Conservation (phyloP, 164 flowering plant genomes). For the Kingdonia uniflora region DNA sequence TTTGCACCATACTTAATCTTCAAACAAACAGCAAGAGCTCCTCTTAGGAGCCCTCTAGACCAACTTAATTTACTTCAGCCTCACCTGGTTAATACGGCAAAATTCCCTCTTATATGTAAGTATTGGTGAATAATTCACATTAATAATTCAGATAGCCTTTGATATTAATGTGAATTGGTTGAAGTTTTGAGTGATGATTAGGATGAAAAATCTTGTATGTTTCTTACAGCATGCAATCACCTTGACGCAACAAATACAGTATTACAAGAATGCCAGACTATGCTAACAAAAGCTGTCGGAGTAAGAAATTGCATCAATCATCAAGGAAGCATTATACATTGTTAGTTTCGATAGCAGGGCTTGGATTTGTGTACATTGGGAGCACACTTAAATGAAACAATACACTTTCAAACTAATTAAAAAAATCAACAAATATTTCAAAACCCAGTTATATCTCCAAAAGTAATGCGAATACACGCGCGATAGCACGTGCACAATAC, state of each 20-base stretch:
- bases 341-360: no score
- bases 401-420: no score
- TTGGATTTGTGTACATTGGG: no score
- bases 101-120: constrained; percentile 38
- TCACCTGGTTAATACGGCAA: constrained; percentile 76
- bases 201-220: no score
- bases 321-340: constrained; percentile 62
- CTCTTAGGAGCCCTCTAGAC: constrained; percentile 79
- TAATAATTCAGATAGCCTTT: no score
- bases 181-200: constrained; percentile 22
- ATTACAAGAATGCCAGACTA: constrained; percentile 65
- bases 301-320: constrained; percentile 45
- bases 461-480: no score
- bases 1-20: constrained; percentile 85
- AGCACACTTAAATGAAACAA: no score
- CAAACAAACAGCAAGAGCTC: constrained; percentile 77
- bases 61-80: constrained; percentile 97
- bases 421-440: no score
- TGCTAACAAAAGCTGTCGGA: constrained; percentile 60
- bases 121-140: no score
- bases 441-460: no score
- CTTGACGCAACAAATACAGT: constrained; percentile 57
- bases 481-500: no score
- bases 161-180: not conserved
- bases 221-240: no score